phyloP scores from a whole-genome alignment of 2,329 filamentous ascomycete species.

The Ambrosiella cleistominuta region DNA sequence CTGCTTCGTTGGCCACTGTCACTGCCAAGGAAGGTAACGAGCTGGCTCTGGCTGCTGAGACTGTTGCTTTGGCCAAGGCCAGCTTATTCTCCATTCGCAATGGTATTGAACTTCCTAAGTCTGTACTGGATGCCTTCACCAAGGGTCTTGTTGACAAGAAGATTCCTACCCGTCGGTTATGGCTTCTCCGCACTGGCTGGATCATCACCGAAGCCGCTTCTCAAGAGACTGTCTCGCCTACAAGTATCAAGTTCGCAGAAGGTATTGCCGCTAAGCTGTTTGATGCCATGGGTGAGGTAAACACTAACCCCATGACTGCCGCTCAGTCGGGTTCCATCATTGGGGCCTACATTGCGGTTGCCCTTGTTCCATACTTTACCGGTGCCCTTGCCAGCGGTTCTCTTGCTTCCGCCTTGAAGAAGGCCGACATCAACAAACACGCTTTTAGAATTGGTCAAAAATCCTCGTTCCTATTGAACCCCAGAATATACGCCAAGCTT shows the following conservation, averaged over 20 bases:
- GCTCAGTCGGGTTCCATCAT: constrained; percentile 70
- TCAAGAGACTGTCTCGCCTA: constrained; percentile 19
- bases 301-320: constrained; percentile 58
- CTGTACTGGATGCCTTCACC: constrained; percentile 49
- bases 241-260: constrained; percentile 28
- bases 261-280: constrained; percentile 37
- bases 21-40: constrained; percentile 82
- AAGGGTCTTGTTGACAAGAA: constrained; percentile 84
- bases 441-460: constrained; percentile 57
- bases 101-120: constrained; percentile 43
- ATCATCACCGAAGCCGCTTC: constrained; percentile 34
- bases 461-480: constrained; percentile 71
- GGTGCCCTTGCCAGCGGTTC: constrained; percentile 37
- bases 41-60: constrained; percentile 57
- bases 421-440: constrained; percentile 45
- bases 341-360: constrained; percentile 56
- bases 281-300: constrained; percentile 60
- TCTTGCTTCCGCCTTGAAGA: constrained; percentile 29
- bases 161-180: constrained; percentile 55
- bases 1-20: constrained; percentile 46
- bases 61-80: constrained; percentile 51
- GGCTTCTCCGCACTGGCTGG: constrained; percentile 59
- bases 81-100: constrained; percentile 44
- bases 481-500: constrained; percentile 70
- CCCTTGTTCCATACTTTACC: constrained; percentile 40